Percentiles rank a stretch among this genome's conserved stretches.
These are phyloP conservation scores for Colletotrichum coccodes DNA, from an alignment of 2,329 filamentous ascomycete genomes.

Conservation along the genomic window DNA sequence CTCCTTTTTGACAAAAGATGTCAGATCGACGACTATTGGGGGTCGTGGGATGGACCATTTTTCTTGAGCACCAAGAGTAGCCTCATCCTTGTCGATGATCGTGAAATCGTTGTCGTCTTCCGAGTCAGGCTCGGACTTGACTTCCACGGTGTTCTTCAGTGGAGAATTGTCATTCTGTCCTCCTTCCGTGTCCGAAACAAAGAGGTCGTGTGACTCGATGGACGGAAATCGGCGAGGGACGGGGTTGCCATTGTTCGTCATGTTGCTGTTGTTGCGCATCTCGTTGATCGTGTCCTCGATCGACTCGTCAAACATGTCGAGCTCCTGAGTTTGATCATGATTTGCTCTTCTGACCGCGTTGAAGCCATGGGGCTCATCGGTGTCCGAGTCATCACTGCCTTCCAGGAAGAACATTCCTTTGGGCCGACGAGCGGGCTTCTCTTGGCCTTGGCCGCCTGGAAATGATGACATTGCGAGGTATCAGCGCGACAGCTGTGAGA, in stretches of 20 bases:
- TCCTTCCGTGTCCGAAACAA: neutral
- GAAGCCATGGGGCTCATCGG: neutral
- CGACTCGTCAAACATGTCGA: neutral
- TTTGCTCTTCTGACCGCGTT: neutral
- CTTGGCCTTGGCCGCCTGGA: neutral
- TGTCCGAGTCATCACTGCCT: neutral
- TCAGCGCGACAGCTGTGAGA: no score
- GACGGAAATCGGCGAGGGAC: neutral
- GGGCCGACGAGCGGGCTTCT: neutral
- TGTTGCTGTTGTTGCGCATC: neutral
- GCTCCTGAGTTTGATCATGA: neutral
- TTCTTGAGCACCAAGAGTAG: neutral
- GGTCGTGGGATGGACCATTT: neutral
- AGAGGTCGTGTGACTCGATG: neutral
- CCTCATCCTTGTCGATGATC: neutral
- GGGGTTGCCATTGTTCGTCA: fast-evolving
- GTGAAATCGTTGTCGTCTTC: neutral
- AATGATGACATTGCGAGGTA: neutral
- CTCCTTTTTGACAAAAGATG: neutral
- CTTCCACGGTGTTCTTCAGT: neutral
- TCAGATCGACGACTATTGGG: neutral
- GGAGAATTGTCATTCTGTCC: fast-evolving
- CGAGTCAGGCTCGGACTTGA: neutral
- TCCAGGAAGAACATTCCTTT: neutral
- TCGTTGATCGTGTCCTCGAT: neutral